Conservation (phyloP, 176 grass and related monocot genomes). For the Triticum monococcum region DNA sequence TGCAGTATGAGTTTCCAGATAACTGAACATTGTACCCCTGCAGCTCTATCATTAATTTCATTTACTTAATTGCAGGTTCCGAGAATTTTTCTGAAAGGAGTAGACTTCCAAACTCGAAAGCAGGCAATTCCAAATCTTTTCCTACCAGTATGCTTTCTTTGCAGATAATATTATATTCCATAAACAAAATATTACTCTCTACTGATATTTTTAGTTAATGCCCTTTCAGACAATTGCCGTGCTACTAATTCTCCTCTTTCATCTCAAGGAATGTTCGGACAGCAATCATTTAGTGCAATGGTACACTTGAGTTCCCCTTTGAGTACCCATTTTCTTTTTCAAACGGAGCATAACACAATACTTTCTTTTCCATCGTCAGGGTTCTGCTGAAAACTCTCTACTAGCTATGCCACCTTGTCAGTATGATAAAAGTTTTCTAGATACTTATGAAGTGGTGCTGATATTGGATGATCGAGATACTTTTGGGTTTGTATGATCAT, state of each 20-base stretch:
- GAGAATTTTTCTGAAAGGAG: conserved; percentile 22
- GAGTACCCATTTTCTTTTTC: background rate
- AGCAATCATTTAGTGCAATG: conserved; percentile 37
- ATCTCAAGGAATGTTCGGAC: conserved; percentile 31
- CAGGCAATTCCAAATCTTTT: conserved; percentile 29
- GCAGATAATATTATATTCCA: conserved; percentile 14
- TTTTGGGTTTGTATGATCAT: conserved; percentile 63
- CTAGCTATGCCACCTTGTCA: conserved; percentile 77
- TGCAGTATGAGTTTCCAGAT: background rate
- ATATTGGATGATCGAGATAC: conserved; percentile 87
- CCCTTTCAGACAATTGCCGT: conserved; percentile 23
- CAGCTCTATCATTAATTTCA: background rate
- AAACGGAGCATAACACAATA: background rate
- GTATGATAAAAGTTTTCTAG: conserved; percentile 57
- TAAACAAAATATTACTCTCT: conserved; percentile 16
- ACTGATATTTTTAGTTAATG: conserved; percentile 19
- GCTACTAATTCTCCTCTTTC: conserved; percentile 14
- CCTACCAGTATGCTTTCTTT: conserved; percentile 38
- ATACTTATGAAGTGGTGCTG: conserved; percentile 80
- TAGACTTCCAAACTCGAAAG: conserved; percentile 31
- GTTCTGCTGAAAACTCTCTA: conserved; percentile 26
- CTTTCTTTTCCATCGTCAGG: conserved; percentile 33
- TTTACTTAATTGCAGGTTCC: conserved; percentile 3
- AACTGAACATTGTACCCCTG: background rate
- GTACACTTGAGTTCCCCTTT: conserved; percentile 27